These are phyloP conservation scores for Dictyostelium capitatum DNA, from an alignment of 78 protist species.

Conservation along the genomic window DNA sequence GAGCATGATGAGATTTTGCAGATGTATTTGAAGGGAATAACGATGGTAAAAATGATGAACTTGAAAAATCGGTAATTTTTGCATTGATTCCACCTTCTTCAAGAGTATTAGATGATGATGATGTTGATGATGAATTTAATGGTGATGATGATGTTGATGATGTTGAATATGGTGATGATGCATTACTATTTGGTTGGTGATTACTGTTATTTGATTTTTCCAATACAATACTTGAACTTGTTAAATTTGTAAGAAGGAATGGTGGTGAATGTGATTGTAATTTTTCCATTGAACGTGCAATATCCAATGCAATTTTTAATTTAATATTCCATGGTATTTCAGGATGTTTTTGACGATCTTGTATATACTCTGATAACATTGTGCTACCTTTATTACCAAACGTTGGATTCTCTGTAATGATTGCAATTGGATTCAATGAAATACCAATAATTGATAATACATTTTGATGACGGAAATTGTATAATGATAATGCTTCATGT, in stretches of 20 bases:
- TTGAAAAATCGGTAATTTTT: constrained; percentile 33
- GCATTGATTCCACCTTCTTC: constrained; percentile 53
- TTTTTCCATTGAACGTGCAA: constrained; percentile 51
- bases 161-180: constrained; percentile 11
- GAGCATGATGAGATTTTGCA: constrained; percentile 55
- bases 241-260: constrained; percentile 41
- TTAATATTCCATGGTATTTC: constrained; percentile 66
- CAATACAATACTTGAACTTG: constrained; percentile 2
- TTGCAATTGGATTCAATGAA: constrained; percentile 53
- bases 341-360: constrained; percentile 68
- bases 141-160: constrained; percentile 54
- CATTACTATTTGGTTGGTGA: not conserved
- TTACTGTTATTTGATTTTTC: not conserved
- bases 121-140: constrained; percentile 37
- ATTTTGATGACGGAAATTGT: constrained; percentile 41
- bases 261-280: constrained; percentile 48
- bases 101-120: constrained; percentile 46
- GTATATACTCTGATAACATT: constrained; percentile 38
- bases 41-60: constrained; percentile 44
- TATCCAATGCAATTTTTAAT: constrained; percentile 64
- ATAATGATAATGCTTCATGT: constrained; percentile 57
- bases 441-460: constrained; percentile 53
- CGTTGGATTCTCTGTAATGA: constrained; percentile 66
- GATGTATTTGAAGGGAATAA: constrained; percentile 48
- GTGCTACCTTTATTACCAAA: constrained; percentile 58